Evolutionary conservation across 768 basidiomycete genomes (phyloP).

Genomic region (Calocybe cyanea): DNA sequence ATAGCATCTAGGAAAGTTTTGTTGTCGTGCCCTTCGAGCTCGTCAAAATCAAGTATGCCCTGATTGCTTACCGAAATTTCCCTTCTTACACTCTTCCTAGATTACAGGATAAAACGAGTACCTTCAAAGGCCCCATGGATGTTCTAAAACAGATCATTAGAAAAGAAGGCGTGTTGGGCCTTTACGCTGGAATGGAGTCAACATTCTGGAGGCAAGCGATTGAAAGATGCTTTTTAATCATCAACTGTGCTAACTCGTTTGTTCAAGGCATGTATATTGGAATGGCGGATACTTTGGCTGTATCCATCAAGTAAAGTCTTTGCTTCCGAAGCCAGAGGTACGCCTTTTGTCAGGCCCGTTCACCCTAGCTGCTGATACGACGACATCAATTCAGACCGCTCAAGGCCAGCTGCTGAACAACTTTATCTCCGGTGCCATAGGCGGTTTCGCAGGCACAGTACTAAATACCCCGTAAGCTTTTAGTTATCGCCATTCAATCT

Average conservation of each 20-base stretch:
- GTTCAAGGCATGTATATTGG: slow-evolving; percentile 77
- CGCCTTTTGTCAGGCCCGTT: not conserved
- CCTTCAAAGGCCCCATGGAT: slow-evolving; percentile 88
- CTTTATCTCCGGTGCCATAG: slow-evolving; percentile 85
- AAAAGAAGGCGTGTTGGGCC: slow-evolving; percentile 77
- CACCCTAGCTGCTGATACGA: not conserved
- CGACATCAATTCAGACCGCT: slow-evolving; percentile 40
- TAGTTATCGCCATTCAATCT: not conserved
- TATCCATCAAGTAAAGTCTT: slow-evolving; percentile 77
- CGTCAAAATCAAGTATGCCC: not conserved
- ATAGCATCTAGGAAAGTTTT: no score
- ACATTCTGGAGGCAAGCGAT: slow-evolving; percentile 92
- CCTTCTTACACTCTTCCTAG: slow-evolving; percentile 28
- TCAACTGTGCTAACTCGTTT: not conserved
- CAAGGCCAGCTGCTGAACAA: slow-evolving; percentile 82
- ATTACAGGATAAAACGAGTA: slow-evolving; percentile 90
- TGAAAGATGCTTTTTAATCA: no score
- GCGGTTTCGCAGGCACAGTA: slow-evolving; percentile 85
- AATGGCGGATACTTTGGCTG: slow-evolving; percentile 95
- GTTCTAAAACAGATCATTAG: slow-evolving; percentile 77
- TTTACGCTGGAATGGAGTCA: slow-evolving; percentile 94
- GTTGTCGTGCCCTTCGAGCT: not conserved
- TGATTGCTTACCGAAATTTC: no score
- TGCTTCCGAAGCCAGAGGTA: slow-evolving; percentile 87
- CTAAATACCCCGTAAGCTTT: slow-evolving; percentile 84